Evolutionary conservation across 2,329 filamentous ascomycete species (phyloP), one percentile per base, ranked within the genome.

Genomic region (Xylaria sp.): DNA sequence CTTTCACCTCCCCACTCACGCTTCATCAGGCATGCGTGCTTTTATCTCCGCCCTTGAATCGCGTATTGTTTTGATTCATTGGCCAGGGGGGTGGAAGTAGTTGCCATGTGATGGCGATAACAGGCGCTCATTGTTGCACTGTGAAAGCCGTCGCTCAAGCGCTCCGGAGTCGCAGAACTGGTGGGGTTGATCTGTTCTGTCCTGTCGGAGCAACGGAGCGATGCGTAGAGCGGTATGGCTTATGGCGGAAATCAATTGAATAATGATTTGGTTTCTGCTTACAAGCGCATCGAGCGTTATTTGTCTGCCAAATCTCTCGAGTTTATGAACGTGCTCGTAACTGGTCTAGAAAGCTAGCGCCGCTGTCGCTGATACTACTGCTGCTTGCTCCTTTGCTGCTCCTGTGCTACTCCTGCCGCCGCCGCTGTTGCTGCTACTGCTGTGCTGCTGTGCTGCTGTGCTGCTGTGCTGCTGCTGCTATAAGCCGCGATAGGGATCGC

Each of bases 71-170:
- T 31, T 47, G 29, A 31, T 37, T 23, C 40, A 62, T 64, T 56
- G 54, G 58, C 51, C 41, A 44, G 21, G 9, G 19, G 58, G 55
- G 37, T 53, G 51, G 43, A 57, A n/a, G 53, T 44, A 54, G 29
- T 46, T 43, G 55, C 47, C 49, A 37, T 63, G 65, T 59, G 54
- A 58, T n/a, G 46, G n/a, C 27, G 64, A 43, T 56, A 54, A 47
- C 23, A 25, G 38, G 25, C 13, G 31, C 46, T 33, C 35, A 41
- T 43, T 52, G 25, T 43, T 40, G 58, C 31, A 10, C 49, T 54
- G 44, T 29, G 37, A 33, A 38, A 19, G 27, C 43, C 31, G 23
- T 37, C 38, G 33, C n/a, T 38, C 17, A 10, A 51, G 31, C 11
- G 25, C 43, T 61, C 53, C 57, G 47, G 35, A 19, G 59, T 59